Evolutionary conservation across 176 grass and related monocot genomes (phyloP), one percentile per base, ranked within the genome.

Genomic region (Saccharum officinarum): DNA sequence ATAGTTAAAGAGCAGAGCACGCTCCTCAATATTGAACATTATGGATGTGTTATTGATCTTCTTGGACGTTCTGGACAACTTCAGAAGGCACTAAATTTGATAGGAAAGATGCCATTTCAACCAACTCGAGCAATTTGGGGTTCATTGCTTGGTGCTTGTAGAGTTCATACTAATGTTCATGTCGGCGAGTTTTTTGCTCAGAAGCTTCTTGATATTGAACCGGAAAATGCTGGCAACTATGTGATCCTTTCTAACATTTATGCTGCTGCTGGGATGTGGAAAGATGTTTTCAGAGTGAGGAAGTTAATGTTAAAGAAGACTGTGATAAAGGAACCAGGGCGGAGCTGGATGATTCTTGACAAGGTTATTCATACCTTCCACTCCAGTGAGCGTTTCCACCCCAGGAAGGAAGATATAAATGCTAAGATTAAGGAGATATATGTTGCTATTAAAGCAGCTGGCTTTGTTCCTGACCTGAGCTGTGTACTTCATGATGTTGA

Each of bases 241-340:
- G 90, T 95, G 67, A 95, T 90, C 62, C 90, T 95, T 78, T 95
- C 93, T 69, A 95, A 95, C 81, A 95, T 95, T 70, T 95, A 95
- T 86, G 93, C 93, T 88, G 82, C 86, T 84, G 63, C 83, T 64
- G 82, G 86, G 66, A 95, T 91, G 88, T 92, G 93, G 93, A 77
- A 88, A 84, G 86, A 92, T 90, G n/a, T n/a, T n/a, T n/a, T n/a
- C n/a, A n/a, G n/a, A 82, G 86, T 95, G 69, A 86, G 90, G 59
- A 90, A 90, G 59, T 65, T 88, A 75, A 95, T 95, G 90, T 59
- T 88, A 77, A 78, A 84, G 80, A 95, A 88, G 26, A 86, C 82
- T 74, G 88, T 95, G 83, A 70, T 75, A 61, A 95, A 92, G 78
- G 90, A 92, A 81, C 90, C 85, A 79, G 93, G 93, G 65, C 84